Evolutionary conservation across 2,329 filamentous ascomycete genomes (phyloP), one percentile per base, ranked within the genome.

Genomic region (Diaporthe sp.): DNA sequence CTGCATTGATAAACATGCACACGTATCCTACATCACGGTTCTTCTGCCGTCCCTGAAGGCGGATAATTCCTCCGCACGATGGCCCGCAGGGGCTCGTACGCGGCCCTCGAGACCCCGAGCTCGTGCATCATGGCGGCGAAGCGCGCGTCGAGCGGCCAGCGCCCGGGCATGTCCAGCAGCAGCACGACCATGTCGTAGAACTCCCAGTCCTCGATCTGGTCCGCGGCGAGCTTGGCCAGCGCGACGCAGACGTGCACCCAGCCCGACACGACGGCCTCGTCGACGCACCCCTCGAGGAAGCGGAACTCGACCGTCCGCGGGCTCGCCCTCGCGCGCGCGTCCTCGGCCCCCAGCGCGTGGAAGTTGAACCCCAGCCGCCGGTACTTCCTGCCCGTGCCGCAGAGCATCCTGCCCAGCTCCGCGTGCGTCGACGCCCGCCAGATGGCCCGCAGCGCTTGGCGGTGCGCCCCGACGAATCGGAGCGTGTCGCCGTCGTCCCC

Each of bases 361-460:
- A 86, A 86, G 78, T 86, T 86, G 80, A 85, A 85, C 2, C 85
- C 84, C 4, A 86, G 82, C 7, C 84, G 82, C 0, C 83, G 81
- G 77, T 83, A 82, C 72, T 80, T 80, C 47, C 78, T 80, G 44
- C 79, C 79, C 1, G 79, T 75, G 0, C 85, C 84, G 1, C 84
- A 85, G 17, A 86, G 80, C 37, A 86, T 78, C 63, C 76, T 78
- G 10, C 84, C 85, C 7, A 86, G 81, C 58, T 84, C 79, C 4
- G 76, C 55, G 47, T 82, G 78, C 0, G 82, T 81, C 1, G 65
- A 57, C 0, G 79, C 77, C 7, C 76, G 76, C 79, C 82, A 82
- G 39, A 86, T 85, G 51, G 79, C 79, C 12, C 77, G 75, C 15
- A 85, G 73, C 0, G 82, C 82, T 10, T 76, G 72, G 37, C 73